Conservation (phyloP, 2,329 filamentous ascomycete genomes). For the Lasiodiplodia sp. region DNA sequence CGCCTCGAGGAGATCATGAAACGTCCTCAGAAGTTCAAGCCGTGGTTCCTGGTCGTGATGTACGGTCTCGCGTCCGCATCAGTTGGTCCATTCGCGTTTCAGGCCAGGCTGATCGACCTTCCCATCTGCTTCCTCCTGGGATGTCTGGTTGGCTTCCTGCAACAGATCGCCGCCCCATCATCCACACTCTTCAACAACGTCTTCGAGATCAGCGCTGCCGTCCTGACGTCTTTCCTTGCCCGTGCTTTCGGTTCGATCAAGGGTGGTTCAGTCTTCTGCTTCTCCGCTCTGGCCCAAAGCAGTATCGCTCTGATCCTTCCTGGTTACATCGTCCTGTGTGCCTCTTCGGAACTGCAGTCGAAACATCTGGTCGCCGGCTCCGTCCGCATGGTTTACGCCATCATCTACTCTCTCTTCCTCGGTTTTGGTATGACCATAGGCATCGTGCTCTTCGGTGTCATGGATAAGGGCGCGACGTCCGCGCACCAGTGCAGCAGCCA, state of each 20-base stretch:
- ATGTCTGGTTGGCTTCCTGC: constrained; percentile 74
- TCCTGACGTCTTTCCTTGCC: constrained; percentile 58
- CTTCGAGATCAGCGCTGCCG: constrained; percentile 58
- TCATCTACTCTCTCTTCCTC: constrained; percentile 61
- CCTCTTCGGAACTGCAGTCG: constrained; percentile 57
- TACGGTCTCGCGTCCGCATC: constrained; percentile 79
- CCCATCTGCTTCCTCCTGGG: constrained; percentile 80
- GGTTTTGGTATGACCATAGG: constrained; percentile 61
- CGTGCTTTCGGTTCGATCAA: constrained; percentile 59
- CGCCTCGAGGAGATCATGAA: constrained; percentile 69
- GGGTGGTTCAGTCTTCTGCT: constrained; percentile 57
- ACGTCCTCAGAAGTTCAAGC: constrained; percentile 61
- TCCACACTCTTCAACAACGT: constrained; percentile 72
- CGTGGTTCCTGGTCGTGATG: constrained; percentile 63
- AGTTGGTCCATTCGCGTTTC: constrained; percentile 82
- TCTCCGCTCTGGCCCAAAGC: constrained; percentile 59
- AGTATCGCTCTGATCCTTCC: constrained; percentile 59
- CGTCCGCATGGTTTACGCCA: constrained; percentile 61
- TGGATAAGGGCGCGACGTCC: constrained; percentile 56
- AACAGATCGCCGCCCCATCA: constrained; percentile 75
- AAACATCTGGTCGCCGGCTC: constrained; percentile 58
- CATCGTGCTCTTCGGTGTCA: constrained; percentile 57
- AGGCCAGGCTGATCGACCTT: constrained; percentile 77
- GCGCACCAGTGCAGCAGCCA: constrained; percentile 53
- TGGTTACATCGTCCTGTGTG: constrained; percentile 60